Base-by-base conservation (phyloP, 139 green algal species). In the Coelastrella sp. region DNA sequence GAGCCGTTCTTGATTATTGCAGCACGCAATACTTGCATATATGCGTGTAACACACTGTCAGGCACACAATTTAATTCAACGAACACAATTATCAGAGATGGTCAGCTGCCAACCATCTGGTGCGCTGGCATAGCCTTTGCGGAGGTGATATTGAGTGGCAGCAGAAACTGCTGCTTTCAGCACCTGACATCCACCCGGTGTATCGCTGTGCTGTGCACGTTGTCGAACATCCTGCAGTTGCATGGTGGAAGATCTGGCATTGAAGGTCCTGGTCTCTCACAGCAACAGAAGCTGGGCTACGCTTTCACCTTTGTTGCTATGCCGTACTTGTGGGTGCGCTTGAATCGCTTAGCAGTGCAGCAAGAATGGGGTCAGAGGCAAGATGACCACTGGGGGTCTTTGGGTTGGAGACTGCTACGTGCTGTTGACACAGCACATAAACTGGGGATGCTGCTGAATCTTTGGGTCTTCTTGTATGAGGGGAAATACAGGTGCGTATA, bases 401-500 rank as follows among this genome's bases (percentile, higher is more conserved):
- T 8, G 4, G 40, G 27, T 23, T 86, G 80, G 80, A 37, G 25
- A 66, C 34, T 79, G 50, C 37, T 90, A 77, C 40, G 79, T 11
- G 63, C 27, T 13, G 38, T 72, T 41, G 86, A 90, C 68, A 77
- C 45, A 6, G 82, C 48, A 2, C 90, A 92, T 25, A 88, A 84
- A 23, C 38, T 89, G 11, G 85, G 81, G 4, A 87, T 90, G 2
- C 38, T 93, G 34, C 17, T 90, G 3, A 97, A 97, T 84, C 86
- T 95, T 41, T 72, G 93, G 35, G 84, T 84, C 0, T 98, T 97
- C 84, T 83, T 97, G 62, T 76, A 74, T 7, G 66, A 86, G 3
- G 95, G 95, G 21, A 88, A 86, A 23, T 98, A 97, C 92, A 93
- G 92, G 93, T 93, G 72, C 6, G 85, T 38, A 15, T 19, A 17